phyloP scores from a whole-genome alignment of 1,284 basidiomycete genomes.

The Irpex rosettiformis region DNA sequence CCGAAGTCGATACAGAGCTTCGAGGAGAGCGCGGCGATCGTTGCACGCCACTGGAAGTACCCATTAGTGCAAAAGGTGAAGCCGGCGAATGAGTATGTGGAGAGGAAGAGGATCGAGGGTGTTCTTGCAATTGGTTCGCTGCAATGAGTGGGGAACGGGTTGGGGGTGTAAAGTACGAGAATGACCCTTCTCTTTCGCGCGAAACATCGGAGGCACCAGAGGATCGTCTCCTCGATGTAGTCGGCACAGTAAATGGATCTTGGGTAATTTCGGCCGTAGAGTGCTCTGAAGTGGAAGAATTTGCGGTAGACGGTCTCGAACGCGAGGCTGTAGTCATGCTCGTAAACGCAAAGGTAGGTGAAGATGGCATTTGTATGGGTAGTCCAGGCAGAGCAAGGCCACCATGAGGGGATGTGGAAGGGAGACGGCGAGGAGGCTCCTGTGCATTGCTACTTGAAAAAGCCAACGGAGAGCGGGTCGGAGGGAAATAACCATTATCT shows the following conservation, averaged over 20 bases:
- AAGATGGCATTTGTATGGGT: not conserved
- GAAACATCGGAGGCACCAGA: slow-evolving; percentile 14
- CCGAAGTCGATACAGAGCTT: slow-evolving; percentile 15
- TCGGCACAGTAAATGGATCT: not conserved
- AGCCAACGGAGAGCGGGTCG: slow-evolving; percentile 27
- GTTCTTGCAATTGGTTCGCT: slow-evolving; percentile 1
- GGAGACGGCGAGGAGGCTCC: slow-evolving; percentile 6
- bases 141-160: slow-evolving; percentile 10
- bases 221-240: slow-evolving; percentile 17
- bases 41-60: slow-evolving; percentile 1
- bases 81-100: slow-evolving; percentile 14
- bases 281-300: not conserved
- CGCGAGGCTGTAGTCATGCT: not conserved
- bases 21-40: slow-evolving; percentile 26
- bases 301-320: slow-evolving; percentile 7
- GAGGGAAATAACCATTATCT: slow-evolving; percentile 13
- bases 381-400: slow-evolving; percentile 1
- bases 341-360: slow-evolving; percentile 1
- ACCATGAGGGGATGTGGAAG: not conserved
- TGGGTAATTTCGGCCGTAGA: not conserved
- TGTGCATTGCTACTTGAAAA: slow-evolving; percentile 8
- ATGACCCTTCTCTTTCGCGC: slow-evolving; percentile 13
- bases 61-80: slow-evolving; percentile 9
- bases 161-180: slow-evolving; percentile 26
- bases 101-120: slow-evolving; percentile 1